These are phyloP conservation scores for Quercus ilex DNA, from an alignment of 306 rosid species.

Conservation along the genomic window DNA sequence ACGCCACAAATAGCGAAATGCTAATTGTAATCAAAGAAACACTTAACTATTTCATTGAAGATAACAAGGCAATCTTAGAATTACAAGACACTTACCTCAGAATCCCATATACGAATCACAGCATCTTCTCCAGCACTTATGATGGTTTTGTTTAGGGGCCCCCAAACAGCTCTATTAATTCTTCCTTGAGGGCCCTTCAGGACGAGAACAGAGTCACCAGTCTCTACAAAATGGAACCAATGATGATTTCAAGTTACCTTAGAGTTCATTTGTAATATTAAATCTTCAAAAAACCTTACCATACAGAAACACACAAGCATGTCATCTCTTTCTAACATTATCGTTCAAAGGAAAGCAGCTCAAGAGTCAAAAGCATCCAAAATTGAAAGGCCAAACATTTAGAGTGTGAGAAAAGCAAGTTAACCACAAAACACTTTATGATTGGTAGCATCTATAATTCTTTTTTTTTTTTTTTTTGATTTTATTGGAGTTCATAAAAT, in stretches of 20 bases:
- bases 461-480: too few relatives aligned
- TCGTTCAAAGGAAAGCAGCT: background rate
- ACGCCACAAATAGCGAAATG: background rate
- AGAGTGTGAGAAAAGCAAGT: background rate
- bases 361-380: background rate
- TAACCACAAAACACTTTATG: background rate
- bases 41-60: background rate
- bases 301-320: background rate
- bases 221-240: slow-evolving; percentile 46
- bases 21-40: background rate
- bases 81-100: slow-evolving; percentile 51
- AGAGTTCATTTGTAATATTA: background rate
- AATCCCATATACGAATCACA: slow-evolving; percentile 80
- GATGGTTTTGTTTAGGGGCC: slow-evolving; percentile 74
- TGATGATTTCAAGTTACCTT: background rate
- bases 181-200: slow-evolving; percentile 90
- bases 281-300: background rate
- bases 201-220: slow-evolving; percentile 61
- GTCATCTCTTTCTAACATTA: background rate
- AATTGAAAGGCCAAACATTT: background rate
- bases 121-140: slow-evolving; percentile 94
- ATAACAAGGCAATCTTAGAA: background rate
- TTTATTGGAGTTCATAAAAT: too few relatives aligned
- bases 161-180: slow-evolving; percentile 94
- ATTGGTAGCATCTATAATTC: too few relatives aligned